Percentiles rank a stretch among this genome's conserved stretches.
Conservation (phyloP, 495 filamentous ascomycete species). For the Glarea lozoyensis region DNA sequence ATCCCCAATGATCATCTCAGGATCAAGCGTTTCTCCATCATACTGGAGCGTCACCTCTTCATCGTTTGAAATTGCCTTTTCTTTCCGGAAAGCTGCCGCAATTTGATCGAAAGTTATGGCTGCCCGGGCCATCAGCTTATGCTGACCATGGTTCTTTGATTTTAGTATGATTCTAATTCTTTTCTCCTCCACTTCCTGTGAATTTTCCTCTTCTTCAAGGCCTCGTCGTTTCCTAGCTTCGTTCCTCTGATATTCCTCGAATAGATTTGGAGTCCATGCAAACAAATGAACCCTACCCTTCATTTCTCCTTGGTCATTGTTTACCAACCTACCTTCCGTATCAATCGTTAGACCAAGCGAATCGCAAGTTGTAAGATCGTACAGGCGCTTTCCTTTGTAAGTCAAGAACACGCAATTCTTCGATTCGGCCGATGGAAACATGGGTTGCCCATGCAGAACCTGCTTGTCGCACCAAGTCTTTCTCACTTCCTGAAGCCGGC, state of each 20-base stretch:
- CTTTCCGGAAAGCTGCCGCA: slow-evolving; percentile 27
- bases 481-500: slow-evolving; percentile 56
- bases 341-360: slow-evolving; percentile 50
- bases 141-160: slow-evolving; percentile 27
- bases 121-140: slow-evolving; percentile 29
- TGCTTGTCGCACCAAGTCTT: slow-evolving; percentile 59
- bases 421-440: slow-evolving; percentile 29
- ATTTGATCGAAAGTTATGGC: slow-evolving; percentile 30
- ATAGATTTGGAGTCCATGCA: slow-evolving; percentile 59
- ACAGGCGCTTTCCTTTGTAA: slow-evolving; percentile 67
- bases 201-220: slow-evolving; percentile 11
- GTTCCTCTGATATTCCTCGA: slow-evolving; percentile 34
- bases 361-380: slow-evolving; percentile 61
- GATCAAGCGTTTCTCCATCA: slow-evolving; percentile 69
- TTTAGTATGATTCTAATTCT: slow-evolving; percentile 47
- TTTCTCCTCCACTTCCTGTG: slow-evolving; percentile 20
- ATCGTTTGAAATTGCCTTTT: slow-evolving; percentile 26
- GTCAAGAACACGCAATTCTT: slow-evolving; percentile 68
- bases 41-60: slow-evolving; percentile 57
- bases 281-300: slow-evolving; percentile 51
- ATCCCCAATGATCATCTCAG: slow-evolving; percentile 49
- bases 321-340: slow-evolving; percentile 24
- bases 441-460: slow-evolving; percentile 27
- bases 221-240: slow-evolving; percentile 19
- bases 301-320: slow-evolving; percentile 27